Percentiles rank a stretch among this genome's conserved stretches.
Evolutionary conservation across 2,329 filamentous ascomycete species (phyloP).

Genomic region (Colletotrichum lini): DNA sequence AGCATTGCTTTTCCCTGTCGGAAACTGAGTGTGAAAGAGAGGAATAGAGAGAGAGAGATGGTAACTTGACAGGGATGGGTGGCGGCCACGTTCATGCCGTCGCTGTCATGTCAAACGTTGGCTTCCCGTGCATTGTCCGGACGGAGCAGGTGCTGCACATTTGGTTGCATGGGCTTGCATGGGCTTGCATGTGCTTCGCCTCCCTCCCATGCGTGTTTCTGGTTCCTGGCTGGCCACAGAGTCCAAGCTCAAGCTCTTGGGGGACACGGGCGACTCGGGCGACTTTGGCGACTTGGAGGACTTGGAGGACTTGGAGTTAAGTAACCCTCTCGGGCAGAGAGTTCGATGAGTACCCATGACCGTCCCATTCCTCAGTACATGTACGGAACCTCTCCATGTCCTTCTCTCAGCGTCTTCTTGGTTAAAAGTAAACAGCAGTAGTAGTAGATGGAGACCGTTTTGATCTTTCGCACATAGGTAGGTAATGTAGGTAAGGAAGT

Average conservation of each 20-base stretch:
- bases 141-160: constrained; percentile 11
- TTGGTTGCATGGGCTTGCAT: too few relatives aligned
- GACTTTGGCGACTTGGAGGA: too few relatives aligned
- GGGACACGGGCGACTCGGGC: too few relatives aligned
- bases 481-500: too few relatives aligned
- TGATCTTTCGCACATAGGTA: too few relatives aligned
- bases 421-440: too few relatives aligned
- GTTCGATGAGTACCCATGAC: background rate
- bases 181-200: constrained; percentile 15
- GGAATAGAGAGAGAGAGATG: background rate
- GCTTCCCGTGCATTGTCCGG: constrained; percentile 14
- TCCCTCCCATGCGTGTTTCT: constrained; percentile 20
- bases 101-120: constrained; percentile 34
- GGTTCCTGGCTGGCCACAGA: background rate
- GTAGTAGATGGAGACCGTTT: too few relatives aligned
- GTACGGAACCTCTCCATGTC: too few relatives aligned
- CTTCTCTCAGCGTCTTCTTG: too few relatives aligned
- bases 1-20: background rate
- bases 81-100: constrained; percentile 35
- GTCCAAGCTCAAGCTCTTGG: background rate
- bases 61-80: constrained; percentile 5
- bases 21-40: too few relatives aligned
- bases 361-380: background rate
- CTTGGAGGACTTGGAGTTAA: background rate
- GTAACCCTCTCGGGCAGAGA: background rate